Base-by-base conservation (phyloP, 768 basidiomycete genomes). In the Amanita pseudoporphyria region DNA sequence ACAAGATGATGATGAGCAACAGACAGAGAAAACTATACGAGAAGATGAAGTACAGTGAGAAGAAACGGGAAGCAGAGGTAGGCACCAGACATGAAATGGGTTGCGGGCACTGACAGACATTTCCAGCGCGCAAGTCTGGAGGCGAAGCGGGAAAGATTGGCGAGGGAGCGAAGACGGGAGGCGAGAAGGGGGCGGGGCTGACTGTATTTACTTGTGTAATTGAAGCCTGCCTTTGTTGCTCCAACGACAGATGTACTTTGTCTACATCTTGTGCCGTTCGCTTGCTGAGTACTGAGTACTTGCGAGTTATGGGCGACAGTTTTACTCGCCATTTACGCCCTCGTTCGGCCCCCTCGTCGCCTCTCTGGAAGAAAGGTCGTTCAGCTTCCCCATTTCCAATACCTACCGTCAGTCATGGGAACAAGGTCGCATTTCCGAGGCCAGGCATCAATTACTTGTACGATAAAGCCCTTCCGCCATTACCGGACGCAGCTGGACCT, bases 1-100 rank as follows among this genome's bases (percentile, higher is more conserved):
- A 88, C 67, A 95, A 94, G 76, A 95, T 97, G 83, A 76, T 97
- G 80, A 84, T 96, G 83, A 95, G 89, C 71, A 92, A 90, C 66
- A 91, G 87, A 70, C 86, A 95, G 65, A 78, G 82, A 58, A 94
- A 94, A 67, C 67, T 96, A 58, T 95, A 94, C 64, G 90, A 92
- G 67, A 86, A 86, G 68, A 87, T 96, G 79, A 90, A 92, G 69
- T 79, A 87, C 62, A 82, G 83, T 56, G 78, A 94, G 62, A 75
- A 77, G 63, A 87, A 84, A 67, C 82, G 82, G 53, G 72, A 73
- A 12, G 68, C 74, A 21, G 89, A 95, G 86, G 93, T 93, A 63
- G 57, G 83, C 69, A 21, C 46, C 7, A 13, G 35, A 24, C 14
- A 43, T 13, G 12, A 4, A 35, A 18, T 28, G 13, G 19, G 18